These are phyloP conservation scores for Chlorella sorokiniana DNA, from an alignment of 139 green algal species.

Conservation along the genomic window DNA sequence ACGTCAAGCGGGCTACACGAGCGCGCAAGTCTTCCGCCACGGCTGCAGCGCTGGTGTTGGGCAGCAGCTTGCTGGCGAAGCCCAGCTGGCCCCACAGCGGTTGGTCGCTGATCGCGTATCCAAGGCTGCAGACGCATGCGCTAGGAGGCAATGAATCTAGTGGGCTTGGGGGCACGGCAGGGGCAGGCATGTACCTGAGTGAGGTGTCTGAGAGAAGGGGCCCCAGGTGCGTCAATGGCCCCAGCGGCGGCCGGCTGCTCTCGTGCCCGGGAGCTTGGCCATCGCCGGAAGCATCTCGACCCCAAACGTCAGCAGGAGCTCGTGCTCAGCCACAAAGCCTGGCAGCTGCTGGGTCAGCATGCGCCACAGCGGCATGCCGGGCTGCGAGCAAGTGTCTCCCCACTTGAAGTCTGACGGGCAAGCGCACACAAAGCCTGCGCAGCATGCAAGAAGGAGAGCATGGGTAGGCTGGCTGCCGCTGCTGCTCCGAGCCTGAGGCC, in stretches of 20 bases:
- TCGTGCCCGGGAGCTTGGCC: too few species aligned
- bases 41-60: neutral
- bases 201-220: neutral
- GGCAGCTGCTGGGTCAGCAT: neutral
- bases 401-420: neutral
- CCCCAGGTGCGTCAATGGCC: neutral
- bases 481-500: neutral
- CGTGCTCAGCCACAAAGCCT: neutral
- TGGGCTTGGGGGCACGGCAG: neutral
- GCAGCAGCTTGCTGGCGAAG: neutral
- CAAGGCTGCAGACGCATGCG: neutral
- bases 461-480: neutral
- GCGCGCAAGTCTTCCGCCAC: neutral
- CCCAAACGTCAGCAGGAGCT: neutral
- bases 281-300: neutral
- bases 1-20: neutral
- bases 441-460: neutral
- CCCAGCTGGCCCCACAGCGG: neutral
- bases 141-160: neutral
- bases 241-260: neutral
- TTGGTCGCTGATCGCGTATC: neutral
- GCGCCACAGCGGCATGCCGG: conserved; percentile 1
- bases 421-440: neutral
- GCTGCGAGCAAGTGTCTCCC: neutral
- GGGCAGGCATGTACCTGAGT: neutral